A percentile compares a stretch with the other conserved stretches of the same genome.
Conservation (phyloP, 306 rosid genomes). For the Albizia julibrissin region DNA sequence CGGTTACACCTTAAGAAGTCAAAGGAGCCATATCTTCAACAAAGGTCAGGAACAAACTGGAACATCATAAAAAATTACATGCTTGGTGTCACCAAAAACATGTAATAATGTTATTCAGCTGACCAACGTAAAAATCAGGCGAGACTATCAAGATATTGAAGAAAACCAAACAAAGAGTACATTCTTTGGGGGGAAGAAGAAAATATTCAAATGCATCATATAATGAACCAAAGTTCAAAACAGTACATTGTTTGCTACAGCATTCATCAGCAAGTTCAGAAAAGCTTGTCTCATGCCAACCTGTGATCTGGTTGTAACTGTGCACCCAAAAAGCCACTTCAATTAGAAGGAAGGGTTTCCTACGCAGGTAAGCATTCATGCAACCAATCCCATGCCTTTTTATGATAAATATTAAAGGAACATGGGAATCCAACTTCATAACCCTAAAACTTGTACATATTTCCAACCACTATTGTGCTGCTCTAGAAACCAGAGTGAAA, state of each 20-base stretch:
- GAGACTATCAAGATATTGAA: not conserved
- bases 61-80: not conserved
- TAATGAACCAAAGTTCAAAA: slow-evolving; percentile 33
- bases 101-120: not conserved
- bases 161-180: slow-evolving; percentile 14
- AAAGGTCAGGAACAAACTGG: not conserved
- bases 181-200: slow-evolving; percentile 5
- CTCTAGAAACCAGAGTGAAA: slow-evolving; percentile 59
- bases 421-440: slow-evolving; percentile 49
- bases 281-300: slow-evolving; percentile 31
- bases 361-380: slow-evolving; percentile 34
- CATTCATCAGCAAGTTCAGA: slow-evolving; percentile 27
- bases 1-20: not conserved
- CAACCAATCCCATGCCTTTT: slow-evolving; percentile 45
- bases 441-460: slow-evolving; percentile 59
- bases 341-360: slow-evolving; percentile 33
- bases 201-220: slow-evolving; percentile 25
- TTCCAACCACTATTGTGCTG: slow-evolving; percentile 33
- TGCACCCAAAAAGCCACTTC: slow-evolving; percentile 40
- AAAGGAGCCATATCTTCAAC: not conserved
- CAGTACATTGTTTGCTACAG: slow-evolving; percentile 30
- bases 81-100: slow-evolving; percentile 1
- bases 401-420: slow-evolving; percentile 42
- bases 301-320: slow-evolving; percentile 34
- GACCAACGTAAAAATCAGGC: slow-evolving; percentile 9